Evolutionary conservation across 202 grass and related monocot species (phyloP), one percentile per base, ranked within the genome.

Genomic region (Tripidium arundinaceum): DNA sequence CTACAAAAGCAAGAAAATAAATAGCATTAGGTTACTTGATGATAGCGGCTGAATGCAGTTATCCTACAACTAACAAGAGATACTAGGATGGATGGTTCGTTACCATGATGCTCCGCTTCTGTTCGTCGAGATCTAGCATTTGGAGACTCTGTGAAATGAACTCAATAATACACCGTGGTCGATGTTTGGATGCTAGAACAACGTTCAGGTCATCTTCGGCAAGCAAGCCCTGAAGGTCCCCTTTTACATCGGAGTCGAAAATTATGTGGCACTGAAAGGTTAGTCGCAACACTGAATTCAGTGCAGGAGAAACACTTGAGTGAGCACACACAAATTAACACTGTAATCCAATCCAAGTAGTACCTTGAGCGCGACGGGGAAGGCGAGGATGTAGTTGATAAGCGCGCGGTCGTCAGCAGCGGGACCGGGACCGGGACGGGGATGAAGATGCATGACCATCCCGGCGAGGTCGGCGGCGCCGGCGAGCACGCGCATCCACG

Each of bases 311-410:
- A 47, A 47, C 43, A 31, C n/a, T n/a, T n/a, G n/a, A n/a, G n/a
- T n/a, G n/a, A n/a, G n/a, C n/a, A n/a, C n/a, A n/a, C n/a, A n/a
- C n/a, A n/a, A n/a, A n/a, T n/a, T n/a, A n/a, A n/a, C n/a, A n/a
- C n/a, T n/a, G n/a, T n/a, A n/a, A n/a, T 38, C 47, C 47, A 50
- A 50, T 14, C 26, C 10, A 62, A 31, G 14, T 21, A 18, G 29
- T 50, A 97, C 95, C 95, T 98, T 98, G 78, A 98, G 95, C 12
- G 90, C 92, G 14, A 95, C 65, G 0, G 92, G 90, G 88, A 98
- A 95, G 11, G 95, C 88, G 80, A 98, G 84, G 72, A 98, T 91
- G 82, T 98, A 98, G 70, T 88, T 89, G 78, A 98, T 9, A 57
- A 98, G 72, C 5, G 75, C 84, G n/a, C 33, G n/a, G n/a, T n/a